Evolutionary conservation across 495 filamentous ascomycete species (phyloP), one percentile per base, ranked within the genome.

Genomic region (Chaetomium cochliodes): DNA sequence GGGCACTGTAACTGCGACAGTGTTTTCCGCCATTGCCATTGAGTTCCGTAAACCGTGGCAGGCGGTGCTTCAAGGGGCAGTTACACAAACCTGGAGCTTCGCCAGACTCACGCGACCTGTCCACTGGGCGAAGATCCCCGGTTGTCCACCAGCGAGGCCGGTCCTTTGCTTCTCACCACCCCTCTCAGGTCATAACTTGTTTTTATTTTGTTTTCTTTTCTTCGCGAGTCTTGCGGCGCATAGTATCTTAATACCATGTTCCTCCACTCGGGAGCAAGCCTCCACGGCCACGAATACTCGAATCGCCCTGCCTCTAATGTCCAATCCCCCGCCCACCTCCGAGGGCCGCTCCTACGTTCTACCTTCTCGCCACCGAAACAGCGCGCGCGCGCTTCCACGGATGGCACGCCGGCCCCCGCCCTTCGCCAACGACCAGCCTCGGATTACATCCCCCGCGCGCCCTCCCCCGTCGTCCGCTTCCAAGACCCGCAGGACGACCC

Each of bases 271-370:
- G 81, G 79, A 11, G 80, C 80, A 5, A 78, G 79, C 71, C 66
- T 83, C 13, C 86, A 88, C 69, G 78, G 82, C 59, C 81, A 82
- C 74, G 86, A 88, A 70, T 81, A 80, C 67, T 82, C 79, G 28
- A 78, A 62, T 58, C 79, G 70, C 26, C 75, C 75, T 15, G 71
- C 77, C 60, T 69, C 74, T 51, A 60, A 74, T 20, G 63, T 74
- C 71, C 69, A 75, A 68, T 65, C 49, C 15, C 50, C 74, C 60
- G 52, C 63, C 18, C 66, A 65, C 69, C 69, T 78, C 74, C 69
- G 75, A 71, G 63, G 71, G 57, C 61, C 79, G 72, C 72, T 84
- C 67, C 53, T 81, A 73, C 70, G 79, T 67, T 74, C 75, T 63
- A 67, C 84, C 69, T 58, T 82, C 70, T 71, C 73, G 41, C 65